Percentiles rank a stretch among this genome's conserved stretches.
Conservation (phyloP, 768 basidiomycete species). For the Naganishia randhawae region DNA sequence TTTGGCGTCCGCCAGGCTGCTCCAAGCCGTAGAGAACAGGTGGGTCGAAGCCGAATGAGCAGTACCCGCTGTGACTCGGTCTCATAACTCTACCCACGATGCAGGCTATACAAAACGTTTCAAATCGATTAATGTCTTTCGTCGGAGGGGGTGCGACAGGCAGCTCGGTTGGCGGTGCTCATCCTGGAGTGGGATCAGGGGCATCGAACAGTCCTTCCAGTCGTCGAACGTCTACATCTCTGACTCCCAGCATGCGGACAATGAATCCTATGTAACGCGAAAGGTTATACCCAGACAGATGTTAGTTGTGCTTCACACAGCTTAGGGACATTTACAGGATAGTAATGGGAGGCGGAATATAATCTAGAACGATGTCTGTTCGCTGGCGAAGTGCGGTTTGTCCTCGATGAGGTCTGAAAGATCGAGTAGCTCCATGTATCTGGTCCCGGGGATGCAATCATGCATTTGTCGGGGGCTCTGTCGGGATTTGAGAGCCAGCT, state of each 20-base stretch:
- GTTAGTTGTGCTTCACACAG: too few species aligned
- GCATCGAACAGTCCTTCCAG: not conserved
- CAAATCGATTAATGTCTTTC: constrained; percentile 30
- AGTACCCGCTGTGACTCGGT: not conserved
- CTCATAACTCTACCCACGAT: not conserved
- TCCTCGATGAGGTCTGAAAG: too few species aligned
- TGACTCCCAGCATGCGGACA: not conserved
- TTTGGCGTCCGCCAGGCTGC: constrained; percentile 83
- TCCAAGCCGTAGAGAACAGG: constrained; percentile 29
- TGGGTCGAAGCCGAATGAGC: not conserved
- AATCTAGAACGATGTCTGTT: too few species aligned
- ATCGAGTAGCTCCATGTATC: too few species aligned
- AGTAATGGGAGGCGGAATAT: too few species aligned
- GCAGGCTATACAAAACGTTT: constrained; percentile 32
- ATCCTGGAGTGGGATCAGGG: not conserved
- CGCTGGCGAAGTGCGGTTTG: too few species aligned
- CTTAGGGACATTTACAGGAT: too few species aligned
- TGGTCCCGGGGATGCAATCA: too few species aligned
- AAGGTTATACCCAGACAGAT: too few species aligned
- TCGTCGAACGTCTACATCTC: constrained; percentile 5
- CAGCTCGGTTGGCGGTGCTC: not conserved
- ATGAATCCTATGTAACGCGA: constrained; percentile 18
- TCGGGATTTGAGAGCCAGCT: too few species aligned
- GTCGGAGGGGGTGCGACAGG: constrained; percentile 15
- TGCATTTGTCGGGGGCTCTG: too few species aligned